Conservation (phyloP, 768 basidiomycete genomes). For the Auricularia auricula-judae region DNA sequence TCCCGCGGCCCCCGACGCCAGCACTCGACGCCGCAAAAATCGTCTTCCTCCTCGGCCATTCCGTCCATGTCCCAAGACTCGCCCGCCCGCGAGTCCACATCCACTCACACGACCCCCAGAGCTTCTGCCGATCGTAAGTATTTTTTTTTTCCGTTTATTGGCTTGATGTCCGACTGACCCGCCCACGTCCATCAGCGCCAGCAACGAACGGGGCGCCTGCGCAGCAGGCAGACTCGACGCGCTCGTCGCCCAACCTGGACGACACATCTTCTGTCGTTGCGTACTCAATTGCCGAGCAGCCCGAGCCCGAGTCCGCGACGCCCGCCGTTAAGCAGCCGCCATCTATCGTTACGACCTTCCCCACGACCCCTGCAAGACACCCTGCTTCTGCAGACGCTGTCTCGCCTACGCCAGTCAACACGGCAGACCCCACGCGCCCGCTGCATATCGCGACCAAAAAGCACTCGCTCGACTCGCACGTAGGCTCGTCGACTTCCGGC, state of each 20-base stretch:
- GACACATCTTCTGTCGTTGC: background rate
- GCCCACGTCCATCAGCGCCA: background rate
- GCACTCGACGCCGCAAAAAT: background rate
- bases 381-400: background rate
- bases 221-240: background rate
- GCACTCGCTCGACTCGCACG: slow-evolving; percentile 3
- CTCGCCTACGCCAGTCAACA: background rate
- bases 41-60: background rate
- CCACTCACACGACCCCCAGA: background rate
- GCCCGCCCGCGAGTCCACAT: background rate
- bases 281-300: background rate
- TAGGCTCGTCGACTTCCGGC: background rate
- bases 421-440: background rate
- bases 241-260: background rate
- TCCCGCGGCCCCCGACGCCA: background rate
- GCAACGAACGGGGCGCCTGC: background rate
- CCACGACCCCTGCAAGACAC: background rate
- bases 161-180: no score
- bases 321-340: background rate
- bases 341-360: background rate
- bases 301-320: background rate
- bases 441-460: background rate
- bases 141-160: background rate
- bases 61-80: background rate
- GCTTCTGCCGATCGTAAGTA: background rate